phyloP scores from a whole-genome alignment of 2,329 filamentous ascomycete genomes.

The Penicillium psychrosexuale region DNA sequence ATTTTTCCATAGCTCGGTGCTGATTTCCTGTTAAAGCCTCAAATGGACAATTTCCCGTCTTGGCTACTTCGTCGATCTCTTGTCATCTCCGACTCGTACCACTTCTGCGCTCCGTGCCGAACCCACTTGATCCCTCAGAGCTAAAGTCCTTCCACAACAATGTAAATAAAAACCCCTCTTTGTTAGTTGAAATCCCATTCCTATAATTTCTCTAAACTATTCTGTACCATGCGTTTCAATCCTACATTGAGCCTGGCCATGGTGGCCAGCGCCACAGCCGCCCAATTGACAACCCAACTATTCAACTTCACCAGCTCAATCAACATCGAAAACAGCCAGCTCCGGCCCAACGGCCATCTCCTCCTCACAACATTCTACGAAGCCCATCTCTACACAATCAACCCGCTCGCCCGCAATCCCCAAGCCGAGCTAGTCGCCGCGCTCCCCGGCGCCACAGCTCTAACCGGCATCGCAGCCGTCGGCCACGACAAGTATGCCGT shows the following conservation, averaged over 20 bases:
- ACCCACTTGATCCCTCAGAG: neutral
- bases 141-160: neutral
- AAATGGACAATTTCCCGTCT: neutral
- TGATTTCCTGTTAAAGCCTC: neutral
- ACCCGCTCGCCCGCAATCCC: slow-evolving; percentile 1
- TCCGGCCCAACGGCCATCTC: slow-evolving; percentile 16
- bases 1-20: neutral
- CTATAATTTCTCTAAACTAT: neutral
- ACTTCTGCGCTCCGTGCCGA: neutral
- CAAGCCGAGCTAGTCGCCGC: slow-evolving; percentile 10
- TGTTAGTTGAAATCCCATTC: neutral
- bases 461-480: slow-evolving; percentile 19
- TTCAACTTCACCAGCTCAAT: slow-evolving; percentile 13
- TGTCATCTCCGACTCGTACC: neutral
- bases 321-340: slow-evolving; percentile 16
- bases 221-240: neutral
- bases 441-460: slow-evolving; percentile 15
- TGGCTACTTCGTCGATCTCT: neutral
- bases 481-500: slow-evolving; percentile 18
- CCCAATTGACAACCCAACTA: slow-evolving; percentile 4
- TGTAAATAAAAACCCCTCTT: neutral
- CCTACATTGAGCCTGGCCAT: neutral
- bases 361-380: slow-evolving; percentile 19
- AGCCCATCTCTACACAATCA: slow-evolving; percentile 12
- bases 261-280: neutral